Evolutionary conservation across 768 basidiomycete species (phyloP).

Genomic region (Mycena metata): DNA sequence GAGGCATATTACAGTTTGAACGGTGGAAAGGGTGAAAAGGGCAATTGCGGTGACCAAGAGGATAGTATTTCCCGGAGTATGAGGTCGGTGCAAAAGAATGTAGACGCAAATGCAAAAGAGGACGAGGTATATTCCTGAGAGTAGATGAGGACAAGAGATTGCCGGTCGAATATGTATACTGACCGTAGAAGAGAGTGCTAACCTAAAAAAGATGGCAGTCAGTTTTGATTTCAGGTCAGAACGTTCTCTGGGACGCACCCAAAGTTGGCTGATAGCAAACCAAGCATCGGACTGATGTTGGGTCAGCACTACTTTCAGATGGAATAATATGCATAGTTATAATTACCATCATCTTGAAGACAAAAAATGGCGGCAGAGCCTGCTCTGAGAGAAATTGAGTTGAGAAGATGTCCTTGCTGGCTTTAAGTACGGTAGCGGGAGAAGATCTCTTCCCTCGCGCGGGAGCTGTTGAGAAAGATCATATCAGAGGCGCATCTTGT

Average conservation of each 20-base stretch:
- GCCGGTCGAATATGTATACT: too few relatives aligned
- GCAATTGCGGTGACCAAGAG: conserved; percentile 44
- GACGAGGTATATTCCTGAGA: conserved; percentile 47
- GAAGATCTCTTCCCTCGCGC: too few relatives aligned
- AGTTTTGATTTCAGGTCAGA: too few relatives aligned
- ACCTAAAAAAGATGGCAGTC: not conserved
- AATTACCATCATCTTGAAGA: too few relatives aligned
- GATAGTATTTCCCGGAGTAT: conserved; percentile 42
- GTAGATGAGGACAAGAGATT: not conserved
- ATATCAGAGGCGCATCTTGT: too few relatives aligned
- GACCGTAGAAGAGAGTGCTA: conserved; percentile 21
- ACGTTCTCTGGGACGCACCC: conserved; percentile 12
- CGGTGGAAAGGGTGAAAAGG: conserved; percentile 47
- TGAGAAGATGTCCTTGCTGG: too few relatives aligned
- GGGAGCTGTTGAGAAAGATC: too few relatives aligned
- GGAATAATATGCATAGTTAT: too few relatives aligned
- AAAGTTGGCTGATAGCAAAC: conserved; percentile 4
- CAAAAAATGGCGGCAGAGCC: too few relatives aligned
- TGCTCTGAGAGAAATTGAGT: too few relatives aligned
- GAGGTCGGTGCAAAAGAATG: conserved; percentile 38
- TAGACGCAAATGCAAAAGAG: conserved; percentile 48
- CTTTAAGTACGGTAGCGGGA: too few relatives aligned
- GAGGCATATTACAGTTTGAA: conserved; percentile 46
- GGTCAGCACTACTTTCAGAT: not conserved
- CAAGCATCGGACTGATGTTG: not conserved